Base-by-base conservation (phyloP, 140 eudicot genomes). In the Oenanthe javanica region DNA sequence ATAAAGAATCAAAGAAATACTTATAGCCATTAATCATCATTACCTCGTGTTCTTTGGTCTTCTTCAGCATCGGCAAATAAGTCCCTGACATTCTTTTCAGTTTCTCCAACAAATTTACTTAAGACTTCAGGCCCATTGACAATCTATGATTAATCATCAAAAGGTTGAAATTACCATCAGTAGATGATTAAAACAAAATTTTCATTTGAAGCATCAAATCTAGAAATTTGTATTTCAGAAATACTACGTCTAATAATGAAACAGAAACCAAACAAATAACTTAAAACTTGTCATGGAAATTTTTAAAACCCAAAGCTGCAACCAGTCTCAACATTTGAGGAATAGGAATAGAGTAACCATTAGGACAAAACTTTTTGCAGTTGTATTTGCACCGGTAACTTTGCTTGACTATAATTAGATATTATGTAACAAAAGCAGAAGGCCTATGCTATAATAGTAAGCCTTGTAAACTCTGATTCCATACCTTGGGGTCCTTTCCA, bases 11-110 rank as follows among this genome's bases (percentile, higher is more conserved):
- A 43, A 19, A 78, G 21, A 45, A 72, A 43, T 48, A 81, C 66
- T 69, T 51, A 82, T 49, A 61, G 76, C 81, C 38, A 64, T 77
- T 42, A 81, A 61, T 71, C 48, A 9, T 70, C 16, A 84, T 46
- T 87, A 90, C 99, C 97, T 86, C 84, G 86, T 84, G 97, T 82
- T 88, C 86, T 93, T 85, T 96, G 98, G 82, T 96, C 99, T 52
- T 91, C 90, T 86, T 96, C 99, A 78, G 99, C 99, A 84, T 96
- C 99, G 80, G 98, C 99, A 93, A 96, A 96, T 84, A 96, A 87
- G 82, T 95, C 99, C 54, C 99, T 88, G 42, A 95, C 96, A 80
- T 95, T 92, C 85, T 95, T 95, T 88, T 95, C 99, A 47, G 99
- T 95, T 81, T 95, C 99, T 84, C 99, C 99, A 84, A 95, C 97